phyloP scores from a whole-genome alignment of 2,329 filamentous ascomycete genomes.

The Chaetomiaceae sp. region DNA sequence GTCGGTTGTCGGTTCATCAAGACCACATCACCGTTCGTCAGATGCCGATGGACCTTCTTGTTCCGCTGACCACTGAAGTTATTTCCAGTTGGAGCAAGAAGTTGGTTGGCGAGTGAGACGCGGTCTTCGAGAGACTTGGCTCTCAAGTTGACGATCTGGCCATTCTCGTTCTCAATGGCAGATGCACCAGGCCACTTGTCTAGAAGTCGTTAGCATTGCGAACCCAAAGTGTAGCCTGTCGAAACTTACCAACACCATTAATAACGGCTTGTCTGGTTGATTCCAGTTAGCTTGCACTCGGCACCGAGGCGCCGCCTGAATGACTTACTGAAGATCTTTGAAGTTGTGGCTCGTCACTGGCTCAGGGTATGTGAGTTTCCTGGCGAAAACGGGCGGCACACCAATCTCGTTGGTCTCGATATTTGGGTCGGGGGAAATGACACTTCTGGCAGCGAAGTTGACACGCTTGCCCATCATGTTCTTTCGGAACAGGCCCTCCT shows the following conservation, averaged over 20 bases:
- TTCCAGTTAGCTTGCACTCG: not conserved
- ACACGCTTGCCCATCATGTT: slow-evolving; percentile 99
- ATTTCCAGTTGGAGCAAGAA: slow-evolving; percentile 77
- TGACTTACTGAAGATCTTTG: slow-evolving; percentile 70
- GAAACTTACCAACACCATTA: slow-evolving; percentile 57
- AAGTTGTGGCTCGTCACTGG: slow-evolving; percentile 97
- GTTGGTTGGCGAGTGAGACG: slow-evolving; percentile 83
- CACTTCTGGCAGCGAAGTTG: slow-evolving; percentile 94
- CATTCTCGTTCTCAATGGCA: slow-evolving; percentile 93
- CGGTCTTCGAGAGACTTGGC: slow-evolving; percentile 87
- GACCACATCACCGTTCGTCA: slow-evolving; percentile 95
- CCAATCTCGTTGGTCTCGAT: slow-evolving; percentile 99
- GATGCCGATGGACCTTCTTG: slow-evolving; percentile 94
- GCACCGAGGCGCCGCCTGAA: not conserved
- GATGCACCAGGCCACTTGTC: slow-evolving; percentile 92
- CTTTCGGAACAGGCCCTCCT: slow-evolving; percentile 95
- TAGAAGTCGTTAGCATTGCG: not conserved
- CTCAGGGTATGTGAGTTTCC: slow-evolving; percentile 92
- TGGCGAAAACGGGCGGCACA: slow-evolving; percentile 95
- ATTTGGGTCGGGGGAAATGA: slow-evolving; percentile 97
- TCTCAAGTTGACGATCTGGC: slow-evolving; percentile 81
- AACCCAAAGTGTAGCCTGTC: not conserved
- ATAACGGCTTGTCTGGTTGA: slow-evolving; percentile 70
- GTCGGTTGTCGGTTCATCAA: slow-evolving; percentile 99
- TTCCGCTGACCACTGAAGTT: slow-evolving; percentile 72